phyloP scores from a whole-genome alignment of 2,329 filamentous ascomycete genomes.

The Raffaelea ambrosiae region DNA sequence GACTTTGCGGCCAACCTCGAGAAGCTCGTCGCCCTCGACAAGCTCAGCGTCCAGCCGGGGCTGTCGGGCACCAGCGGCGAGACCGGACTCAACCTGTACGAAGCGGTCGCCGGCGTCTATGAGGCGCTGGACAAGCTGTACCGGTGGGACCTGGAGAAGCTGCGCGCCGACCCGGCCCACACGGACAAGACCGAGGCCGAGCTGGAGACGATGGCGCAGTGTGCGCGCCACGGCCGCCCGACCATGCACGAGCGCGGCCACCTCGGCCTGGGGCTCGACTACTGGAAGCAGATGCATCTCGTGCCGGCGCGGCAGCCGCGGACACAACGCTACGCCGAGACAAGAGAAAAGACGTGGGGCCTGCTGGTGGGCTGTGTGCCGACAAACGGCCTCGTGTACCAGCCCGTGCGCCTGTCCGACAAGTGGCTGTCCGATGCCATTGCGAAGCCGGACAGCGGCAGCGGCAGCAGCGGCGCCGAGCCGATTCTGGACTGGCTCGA shows the following conservation, averaged over 20 bases:
- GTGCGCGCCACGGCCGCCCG: constrained; percentile 61
- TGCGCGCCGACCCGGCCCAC: constrained; percentile 40
- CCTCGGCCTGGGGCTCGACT: constrained; percentile 65
- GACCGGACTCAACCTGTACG: constrained; percentile 61
- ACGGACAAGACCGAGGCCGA: constrained; percentile 37
- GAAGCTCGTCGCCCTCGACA: constrained; percentile 60
- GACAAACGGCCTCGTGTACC: constrained; percentile 33
- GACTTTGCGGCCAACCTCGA: constrained; percentile 65
- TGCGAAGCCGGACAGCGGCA: constrained; percentile 43
- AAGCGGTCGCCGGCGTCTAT: constrained; percentile 67
- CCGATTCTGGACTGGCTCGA: constrained; percentile 61
- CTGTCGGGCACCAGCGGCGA: no score
- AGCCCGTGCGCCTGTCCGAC: constrained; percentile 61
- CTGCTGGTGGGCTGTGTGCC: constrained; percentile 58
- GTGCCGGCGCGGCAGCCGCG: constrained; percentile 25
- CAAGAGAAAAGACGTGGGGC: constrained; percentile 49
- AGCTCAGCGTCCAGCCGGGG: constrained; percentile 57
- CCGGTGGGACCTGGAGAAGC: constrained; percentile 56
- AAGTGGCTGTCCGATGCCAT: constrained; percentile 64
- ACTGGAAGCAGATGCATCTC: constrained; percentile 61
- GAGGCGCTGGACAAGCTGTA: constrained; percentile 62
- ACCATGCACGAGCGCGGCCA: constrained; percentile 59
- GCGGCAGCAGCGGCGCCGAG: constrained; percentile 22
- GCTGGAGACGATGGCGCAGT: constrained; percentile 52
- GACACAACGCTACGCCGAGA: not conserved